Base-by-base conservation (phyloP, 2,329 filamentous ascomycete species). In the Cytospora piceae region DNA sequence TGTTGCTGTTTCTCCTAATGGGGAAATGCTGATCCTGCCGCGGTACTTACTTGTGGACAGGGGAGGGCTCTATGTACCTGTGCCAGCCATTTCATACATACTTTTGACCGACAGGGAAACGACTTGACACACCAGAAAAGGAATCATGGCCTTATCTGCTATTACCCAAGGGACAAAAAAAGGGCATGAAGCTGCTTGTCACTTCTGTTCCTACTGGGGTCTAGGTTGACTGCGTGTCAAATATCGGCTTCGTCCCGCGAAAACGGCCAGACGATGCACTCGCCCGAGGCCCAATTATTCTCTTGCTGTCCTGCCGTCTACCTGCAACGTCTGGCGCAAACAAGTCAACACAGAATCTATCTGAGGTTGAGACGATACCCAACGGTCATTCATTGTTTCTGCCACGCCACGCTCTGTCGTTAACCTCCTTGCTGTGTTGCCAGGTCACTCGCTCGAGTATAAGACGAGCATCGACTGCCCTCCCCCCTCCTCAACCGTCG, bases 251-350 rank as follows among this genome's bases (percentile, higher is more conserved):
- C 42, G 27, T 56, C 62, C 65, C 57, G 49, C 53, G 55, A 29
- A 53, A 29, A 39, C 37, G 46, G 58, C 58, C 56, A 54, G 63
- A 53, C 29, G 55, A 49, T 68, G 67, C 67, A 68, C 14, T 62
- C 20, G 56, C 58, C 67, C 67, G 67, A 54, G 55, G 59, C 29
- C 64, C 62, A 53, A 65, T 42, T 67, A 60, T 60, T 63, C 61
- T 42, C 61, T 55, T 64, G 55, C 61, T 61, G 37, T 37, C 64
- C 39, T 64, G 61, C 64, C 61, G 64, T 64, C 61, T 63, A 59
- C 67, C 60, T 68, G 66, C 66, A 63, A 66, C 63, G 54, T 66
- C 51, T 49, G n/a, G 53, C 31, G 49, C 61, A 59, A 67, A 68
- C 65, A 60, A 60, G 52, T 22, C 42, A 61, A 53, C 24, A 56